phyloP scores from a whole-genome alignment of 2,329 filamentous ascomycete genomes.

The Monosporascus sp. region DNA sequence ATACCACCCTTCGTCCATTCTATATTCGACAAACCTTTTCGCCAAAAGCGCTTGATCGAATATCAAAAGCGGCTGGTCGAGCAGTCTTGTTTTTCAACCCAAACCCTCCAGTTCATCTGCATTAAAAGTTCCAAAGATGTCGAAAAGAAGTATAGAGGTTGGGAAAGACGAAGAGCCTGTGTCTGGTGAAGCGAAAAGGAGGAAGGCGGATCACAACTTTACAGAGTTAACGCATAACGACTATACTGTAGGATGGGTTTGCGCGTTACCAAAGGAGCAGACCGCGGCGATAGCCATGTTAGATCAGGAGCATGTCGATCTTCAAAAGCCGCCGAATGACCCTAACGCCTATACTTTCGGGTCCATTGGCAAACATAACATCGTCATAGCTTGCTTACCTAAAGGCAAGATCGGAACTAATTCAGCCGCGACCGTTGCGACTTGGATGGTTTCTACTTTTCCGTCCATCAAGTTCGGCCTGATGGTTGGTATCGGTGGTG shows the following conservation, averaged over 20 bases:
- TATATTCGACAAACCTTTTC: no score
- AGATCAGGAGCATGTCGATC: conserved; percentile 10
- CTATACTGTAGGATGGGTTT: conserved; percentile 17
- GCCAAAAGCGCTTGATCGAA: no score
- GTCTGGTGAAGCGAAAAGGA: no score
- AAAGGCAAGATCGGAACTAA: conserved; percentile 26
- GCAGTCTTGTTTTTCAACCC: no score
- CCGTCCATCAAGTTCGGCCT: conserved; percentile 30
- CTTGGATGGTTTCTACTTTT: conserved; percentile 26
- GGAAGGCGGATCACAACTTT: no score
- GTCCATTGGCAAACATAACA: conserved; percentile 12
- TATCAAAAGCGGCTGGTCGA: no score
- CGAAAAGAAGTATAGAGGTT: no score
- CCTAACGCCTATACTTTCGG: conserved; percentile 16
- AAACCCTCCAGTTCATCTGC: no score
- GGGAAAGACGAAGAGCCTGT: no score
- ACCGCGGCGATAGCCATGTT: conserved; percentile 15
- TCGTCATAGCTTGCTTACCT: conserved; percentile 17
- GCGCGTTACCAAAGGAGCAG: conserved; percentile 13
- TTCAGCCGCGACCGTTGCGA: conserved; percentile 26
- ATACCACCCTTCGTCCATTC: no score
- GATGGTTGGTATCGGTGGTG: conserved; percentile 39
- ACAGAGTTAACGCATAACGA: conserved; percentile 2
- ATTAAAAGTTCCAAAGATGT: no score
- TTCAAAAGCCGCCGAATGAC: conserved; percentile 2